A percentile compares a stretch with the other conserved stretches of the same genome.
These are phyloP conservation scores for Saccharomyces hybrid DNA, from an alignment of 1,139 yeast species.

Conservation along the genomic window DNA sequence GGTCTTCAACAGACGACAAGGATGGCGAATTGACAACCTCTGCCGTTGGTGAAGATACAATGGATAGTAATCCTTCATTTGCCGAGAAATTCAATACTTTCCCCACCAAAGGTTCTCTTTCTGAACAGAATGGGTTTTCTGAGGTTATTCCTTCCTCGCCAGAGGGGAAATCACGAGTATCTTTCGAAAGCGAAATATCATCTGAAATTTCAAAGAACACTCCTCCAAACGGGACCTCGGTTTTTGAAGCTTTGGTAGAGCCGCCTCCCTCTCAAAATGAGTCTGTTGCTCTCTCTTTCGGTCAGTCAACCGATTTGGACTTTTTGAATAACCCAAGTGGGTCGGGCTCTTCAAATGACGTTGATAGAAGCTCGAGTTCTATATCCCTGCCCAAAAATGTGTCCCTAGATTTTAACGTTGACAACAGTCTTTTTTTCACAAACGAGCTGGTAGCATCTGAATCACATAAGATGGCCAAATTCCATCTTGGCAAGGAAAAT, in stretches of 20 bases:
- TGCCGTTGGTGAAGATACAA: not conserved
- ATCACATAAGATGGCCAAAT: not conserved
- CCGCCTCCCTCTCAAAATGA: not conserved
- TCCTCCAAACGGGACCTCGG: not conserved
- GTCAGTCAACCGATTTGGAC: not conserved
- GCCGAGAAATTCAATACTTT: not conserved
- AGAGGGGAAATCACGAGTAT: not conserved
- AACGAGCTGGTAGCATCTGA: not conserved
- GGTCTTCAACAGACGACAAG: too few relatives aligned
- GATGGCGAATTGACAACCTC: not conserved
- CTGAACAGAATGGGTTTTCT: not conserved
- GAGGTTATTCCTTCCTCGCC: not conserved
- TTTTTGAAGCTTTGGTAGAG: not conserved
- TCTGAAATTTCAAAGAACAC: not conserved
- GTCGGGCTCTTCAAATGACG: not conserved
- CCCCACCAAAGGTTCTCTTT: not conserved
- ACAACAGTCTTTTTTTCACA: not conserved
- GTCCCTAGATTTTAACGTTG: not conserved
- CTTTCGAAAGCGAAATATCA: not conserved
- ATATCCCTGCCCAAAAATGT: slow-evolving; percentile 22
- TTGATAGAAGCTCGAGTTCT: not conserved
- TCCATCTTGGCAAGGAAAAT: slow-evolving; percentile 38
- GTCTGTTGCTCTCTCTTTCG: not conserved
- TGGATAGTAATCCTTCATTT: not conserved
- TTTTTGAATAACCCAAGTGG: not conserved